A percentile compares a stretch with the other conserved stretches of the same genome.
Evolutionary conservation across 257 asterid genomes (phyloP).

Genomic region (Salvia miltiorrhiza): DNA sequence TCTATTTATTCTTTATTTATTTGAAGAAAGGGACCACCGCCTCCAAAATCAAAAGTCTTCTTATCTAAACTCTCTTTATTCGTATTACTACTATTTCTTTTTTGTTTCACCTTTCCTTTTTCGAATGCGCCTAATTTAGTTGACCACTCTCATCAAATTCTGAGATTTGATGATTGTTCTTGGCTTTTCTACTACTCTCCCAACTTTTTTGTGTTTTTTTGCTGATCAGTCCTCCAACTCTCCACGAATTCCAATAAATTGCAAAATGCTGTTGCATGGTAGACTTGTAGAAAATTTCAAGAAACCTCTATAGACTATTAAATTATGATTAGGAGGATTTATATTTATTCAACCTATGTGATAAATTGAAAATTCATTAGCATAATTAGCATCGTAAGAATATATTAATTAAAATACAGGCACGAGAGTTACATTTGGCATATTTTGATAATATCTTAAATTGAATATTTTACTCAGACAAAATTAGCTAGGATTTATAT

Average conservation of each 20-base stretch:
- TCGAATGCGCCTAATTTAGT: constrained; percentile 23
- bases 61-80: constrained; percentile 14
- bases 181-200: constrained; percentile 8
- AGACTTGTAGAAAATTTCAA: not conserved
- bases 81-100: not conserved
- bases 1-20: not conserved
- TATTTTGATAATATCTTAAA: no score
- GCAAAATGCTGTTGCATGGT: not conserved
- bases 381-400: no score
- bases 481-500: no score
- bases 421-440: no score
- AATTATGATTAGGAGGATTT: no score
- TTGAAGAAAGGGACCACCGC: not conserved
- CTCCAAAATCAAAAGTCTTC: not conserved
- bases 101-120: not conserved
- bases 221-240: constrained; percentile 16
- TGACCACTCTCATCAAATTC: constrained; percentile 33
- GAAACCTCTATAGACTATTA: not conserved
- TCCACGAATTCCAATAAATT: not conserved
- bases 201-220: not conserved
- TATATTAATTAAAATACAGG: no score
- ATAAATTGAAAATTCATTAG: no score
- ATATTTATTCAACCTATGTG: no score
- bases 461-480: no score
- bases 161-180: constrained; percentile 12